A percentile compares a stretch with the other conserved stretches of the same genome.
Evolutionary conservation across 805 yeast genomes (phyloP).

Genomic region (Scheffersomyces amazonensis): DNA sequence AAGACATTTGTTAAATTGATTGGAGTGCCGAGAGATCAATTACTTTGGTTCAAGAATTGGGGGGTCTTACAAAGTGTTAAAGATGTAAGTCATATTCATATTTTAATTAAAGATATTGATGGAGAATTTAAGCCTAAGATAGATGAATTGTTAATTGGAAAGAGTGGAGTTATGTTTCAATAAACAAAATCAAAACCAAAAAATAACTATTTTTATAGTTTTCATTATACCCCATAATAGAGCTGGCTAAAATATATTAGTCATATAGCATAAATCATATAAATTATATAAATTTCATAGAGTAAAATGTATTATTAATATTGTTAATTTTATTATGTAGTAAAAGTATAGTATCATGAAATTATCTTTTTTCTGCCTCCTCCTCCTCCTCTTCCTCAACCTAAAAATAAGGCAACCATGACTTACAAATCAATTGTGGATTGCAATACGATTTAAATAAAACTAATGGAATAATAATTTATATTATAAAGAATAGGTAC

Average conservation of each 20-base stretch:
- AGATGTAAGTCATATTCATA: constrained; percentile 69
- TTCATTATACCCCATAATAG: no score
- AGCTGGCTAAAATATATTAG: no score
- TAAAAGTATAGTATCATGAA: neutral
- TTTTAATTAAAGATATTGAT: constrained; percentile 46
- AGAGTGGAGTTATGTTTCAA: constrained; percentile 5
- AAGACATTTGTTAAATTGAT: constrained; percentile 44
- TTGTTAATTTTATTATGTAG: no score
- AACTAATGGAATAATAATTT: no score
- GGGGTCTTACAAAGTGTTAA: constrained; percentile 65
- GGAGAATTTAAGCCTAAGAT: constrained; percentile 10
- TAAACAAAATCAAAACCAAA: neutral
- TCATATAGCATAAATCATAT: no score
- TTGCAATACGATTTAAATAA: no score
- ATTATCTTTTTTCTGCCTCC: neutral
- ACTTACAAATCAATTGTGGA: no score
- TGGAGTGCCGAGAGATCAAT: constrained; percentile 34
- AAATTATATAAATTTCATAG: no score
- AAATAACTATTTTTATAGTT: no score
- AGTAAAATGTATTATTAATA: neutral
- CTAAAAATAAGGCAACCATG: no score
- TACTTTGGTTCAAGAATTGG: constrained; percentile 74
- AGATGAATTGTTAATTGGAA: constrained; percentile 3
- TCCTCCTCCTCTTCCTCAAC: constrained; percentile 1
- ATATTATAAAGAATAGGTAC: neutral